phyloP scores from a whole-genome alignment of 2,329 filamentous ascomycete genomes.

The Colletotrichum simmondsii region DNA sequence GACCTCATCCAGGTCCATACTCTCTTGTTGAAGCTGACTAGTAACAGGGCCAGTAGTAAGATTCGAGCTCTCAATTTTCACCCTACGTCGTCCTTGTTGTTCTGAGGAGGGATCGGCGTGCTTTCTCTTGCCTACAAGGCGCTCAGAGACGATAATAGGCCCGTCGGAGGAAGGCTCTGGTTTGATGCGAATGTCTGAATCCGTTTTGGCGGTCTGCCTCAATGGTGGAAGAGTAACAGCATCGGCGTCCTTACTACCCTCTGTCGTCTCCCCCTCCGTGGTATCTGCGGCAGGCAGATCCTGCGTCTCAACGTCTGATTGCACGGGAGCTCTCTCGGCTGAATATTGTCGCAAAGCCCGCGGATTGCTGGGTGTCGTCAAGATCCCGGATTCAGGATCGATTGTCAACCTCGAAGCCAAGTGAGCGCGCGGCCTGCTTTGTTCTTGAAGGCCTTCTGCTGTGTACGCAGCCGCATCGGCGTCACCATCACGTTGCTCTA shows the following conservation, averaged over 20 bases:
- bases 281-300: background rate
- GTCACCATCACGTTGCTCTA: slow-evolving; percentile 51
- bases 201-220: background rate
- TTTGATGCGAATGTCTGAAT: slow-evolving; percentile 49
- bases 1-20: slow-evolving; percentile 68
- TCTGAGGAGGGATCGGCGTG: slow-evolving; percentile 30
- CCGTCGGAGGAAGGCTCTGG: slow-evolving; percentile 63
- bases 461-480: background rate
- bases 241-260: slow-evolving; percentile 15
- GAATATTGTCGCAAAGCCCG: background rate
- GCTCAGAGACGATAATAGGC: slow-evolving; percentile 62
- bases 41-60: slow-evolving; percentile 37
- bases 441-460: background rate
- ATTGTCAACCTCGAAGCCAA: slow-evolving; percentile 25
- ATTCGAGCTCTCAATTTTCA: slow-evolving; percentile 58
- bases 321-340: background rate
- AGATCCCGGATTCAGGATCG: slow-evolving; percentile 9
- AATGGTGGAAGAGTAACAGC: slow-evolving; percentile 17
- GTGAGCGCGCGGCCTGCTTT: slow-evolving; percentile 6
- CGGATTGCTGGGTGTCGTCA: background rate
- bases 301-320: background rate
- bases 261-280: slow-evolving; percentile 12
- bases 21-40: slow-evolving; percentile 56
- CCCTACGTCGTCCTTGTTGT: slow-evolving; percentile 40
- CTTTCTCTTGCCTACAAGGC: slow-evolving; percentile 60